phyloP scores from a whole-genome alignment of 768 basidiomycete species.

The Mycena vulgaris region DNA sequence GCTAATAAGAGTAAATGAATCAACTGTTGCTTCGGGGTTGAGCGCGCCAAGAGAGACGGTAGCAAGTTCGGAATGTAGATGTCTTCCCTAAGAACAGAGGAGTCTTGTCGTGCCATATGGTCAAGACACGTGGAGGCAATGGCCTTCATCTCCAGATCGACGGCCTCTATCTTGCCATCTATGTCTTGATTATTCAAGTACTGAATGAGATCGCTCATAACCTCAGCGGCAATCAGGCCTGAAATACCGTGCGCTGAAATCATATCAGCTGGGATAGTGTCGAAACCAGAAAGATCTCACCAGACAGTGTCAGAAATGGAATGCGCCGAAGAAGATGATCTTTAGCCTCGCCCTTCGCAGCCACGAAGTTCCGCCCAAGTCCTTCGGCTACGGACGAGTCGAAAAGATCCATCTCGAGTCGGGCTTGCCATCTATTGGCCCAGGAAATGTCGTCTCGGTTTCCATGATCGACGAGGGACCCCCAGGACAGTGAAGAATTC shows the following conservation, averaged over 20 bases:
- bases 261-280: background rate
- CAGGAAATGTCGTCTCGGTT: background rate
- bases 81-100: no score
- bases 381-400: background rate
- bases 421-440: background rate
- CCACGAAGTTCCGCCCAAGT: background rate
- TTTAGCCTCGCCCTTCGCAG: background rate
- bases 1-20: no score
- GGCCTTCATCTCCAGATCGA: no score
- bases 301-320: background rate
- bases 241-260: background rate
- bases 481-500: background rate
- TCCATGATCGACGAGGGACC: background rate
- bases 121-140: no score
- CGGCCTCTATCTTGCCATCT: no score
- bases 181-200: no score
- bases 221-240: background rate
- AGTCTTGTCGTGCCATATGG: no score
- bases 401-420: slow-evolving; percentile 8
- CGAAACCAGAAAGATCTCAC: background rate
- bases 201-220: background rate
- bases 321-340: background rate
- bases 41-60: no score
- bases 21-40: no score
- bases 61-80: no score